These are phyloP conservation scores for Cytospora paraplurivora DNA, from an alignment of 2,329 filamentous ascomycete genomes.

Conservation along the genomic window DNA sequence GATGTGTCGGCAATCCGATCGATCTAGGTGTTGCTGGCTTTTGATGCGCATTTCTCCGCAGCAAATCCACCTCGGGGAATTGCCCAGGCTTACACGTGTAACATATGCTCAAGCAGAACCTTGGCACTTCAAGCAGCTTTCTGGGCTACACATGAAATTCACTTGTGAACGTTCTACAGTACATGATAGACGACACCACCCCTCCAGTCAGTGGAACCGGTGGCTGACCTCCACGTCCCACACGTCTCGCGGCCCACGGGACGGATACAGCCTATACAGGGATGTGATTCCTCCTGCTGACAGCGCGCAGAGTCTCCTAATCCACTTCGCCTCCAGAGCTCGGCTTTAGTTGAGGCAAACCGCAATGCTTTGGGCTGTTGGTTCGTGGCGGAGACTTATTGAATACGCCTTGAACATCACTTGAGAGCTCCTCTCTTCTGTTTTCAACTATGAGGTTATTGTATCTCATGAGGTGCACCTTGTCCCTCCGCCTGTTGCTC, in stretches of 20 bases:
- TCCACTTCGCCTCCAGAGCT: not conserved
- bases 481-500: not conserved
- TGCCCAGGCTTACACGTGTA: no score
- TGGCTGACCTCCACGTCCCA: not conserved
- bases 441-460: not conserved
- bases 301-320: not conserved
- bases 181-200: not conserved
- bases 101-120: not conserved
- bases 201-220: not conserved
- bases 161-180: no score
- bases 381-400: not conserved
- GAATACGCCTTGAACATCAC: not conserved
- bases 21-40: not conserved
- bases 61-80: no score
- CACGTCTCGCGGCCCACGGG: not conserved
- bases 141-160: no score
- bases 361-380: not conserved
- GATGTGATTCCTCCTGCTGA: not conserved
- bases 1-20: no score
- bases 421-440: not conserved
- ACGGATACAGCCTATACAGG: not conserved
- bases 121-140: not conserved
- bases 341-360: not conserved
- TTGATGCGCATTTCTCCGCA: no score
- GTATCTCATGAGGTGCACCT: not conserved